Evolutionary conservation across 768 basidiomycete genomes (phyloP), one percentile per base, ranked within the genome.

Genomic region (Termitomyces sp.): DNA sequence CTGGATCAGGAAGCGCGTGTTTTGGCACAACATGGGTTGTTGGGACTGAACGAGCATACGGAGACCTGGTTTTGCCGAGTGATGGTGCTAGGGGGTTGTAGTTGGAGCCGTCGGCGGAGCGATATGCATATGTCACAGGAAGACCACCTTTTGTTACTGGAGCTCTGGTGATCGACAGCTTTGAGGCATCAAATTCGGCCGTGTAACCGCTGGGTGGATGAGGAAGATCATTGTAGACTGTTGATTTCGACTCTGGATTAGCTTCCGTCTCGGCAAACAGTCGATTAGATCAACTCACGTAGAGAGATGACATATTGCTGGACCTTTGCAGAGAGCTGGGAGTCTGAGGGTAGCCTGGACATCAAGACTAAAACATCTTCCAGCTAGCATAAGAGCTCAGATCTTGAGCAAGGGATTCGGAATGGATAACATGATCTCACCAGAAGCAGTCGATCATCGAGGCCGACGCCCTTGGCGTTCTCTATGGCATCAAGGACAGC

Each of bases 221-320:
- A 3, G 90, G 90, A 39, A 94, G 82, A 71, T 92, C 92, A 62
- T 88, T 85, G 78, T 87, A 92, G 45, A 92, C 88, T 89, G 33
- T 20, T 28, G 12, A 22, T 28, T 28, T 38, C 35, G 38, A 24
- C 15, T 2, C 42, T 52, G 62, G 46, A 60, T 52, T 58, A 59
- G 39, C 57, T 66, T 61, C 69, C 63, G 40, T 44, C 28, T 55
- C 57, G 53, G 59, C 49, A 51, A 50, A 22, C 42, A 54, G 39
- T 42, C 61, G 54, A 61, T 59, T 32, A 57, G 22, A 49, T 50
- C 45, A 77, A n/a, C 88, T 68, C 69, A 90, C 90, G 75, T 52
- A 86, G 71, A 58, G 74, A 75, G 48, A 91, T 85, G 58, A 84
- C 75, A 57, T 73, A 59, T 53, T 81, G 71, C 66, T 90, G 82